Evolutionary conservation across 192 early-diverging fungal species (phyloP).

Genomic region (Chytriomyces sp.): DNA sequence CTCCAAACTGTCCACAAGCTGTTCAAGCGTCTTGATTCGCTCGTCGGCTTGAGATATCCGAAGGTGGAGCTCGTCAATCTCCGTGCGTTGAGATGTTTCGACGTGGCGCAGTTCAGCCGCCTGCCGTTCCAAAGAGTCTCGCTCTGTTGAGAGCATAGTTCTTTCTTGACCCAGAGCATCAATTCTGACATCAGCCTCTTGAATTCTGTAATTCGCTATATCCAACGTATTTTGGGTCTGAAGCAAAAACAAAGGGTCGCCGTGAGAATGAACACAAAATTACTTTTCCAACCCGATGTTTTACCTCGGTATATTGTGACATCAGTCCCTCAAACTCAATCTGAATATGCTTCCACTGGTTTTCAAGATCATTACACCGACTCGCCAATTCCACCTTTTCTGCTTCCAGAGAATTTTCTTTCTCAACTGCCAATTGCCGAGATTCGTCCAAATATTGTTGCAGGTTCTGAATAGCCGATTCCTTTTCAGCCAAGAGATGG

Average conservation of each 20-base stretch:
- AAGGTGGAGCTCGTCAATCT: slow-evolving; percentile 16
- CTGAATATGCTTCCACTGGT: slow-evolving; percentile 11
- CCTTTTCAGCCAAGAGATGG: slow-evolving; percentile 11
- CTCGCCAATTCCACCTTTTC: background rate
- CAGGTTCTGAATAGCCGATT: slow-evolving; percentile 4
- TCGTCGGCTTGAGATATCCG: slow-evolving; percentile 25
- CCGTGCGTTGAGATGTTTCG: slow-evolving; percentile 16
- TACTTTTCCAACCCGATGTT: background rate
- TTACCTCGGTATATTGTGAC: slow-evolving; percentile 28
- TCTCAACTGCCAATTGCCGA: background rate
- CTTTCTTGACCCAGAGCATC: slow-evolving; percentile 30
- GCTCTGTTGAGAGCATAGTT: slow-evolving; percentile 4
- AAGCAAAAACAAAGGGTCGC: background rate
- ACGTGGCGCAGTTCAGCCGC: slow-evolving; percentile 10
- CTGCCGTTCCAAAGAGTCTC: slow-evolving; percentile 21
- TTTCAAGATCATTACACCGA: slow-evolving; percentile 16
- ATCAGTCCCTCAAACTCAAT: slow-evolving; percentile 18
- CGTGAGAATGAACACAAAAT: background rate
- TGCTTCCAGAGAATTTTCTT: background rate
- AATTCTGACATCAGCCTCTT: slow-evolving; percentile 25
- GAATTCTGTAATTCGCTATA: background rate
- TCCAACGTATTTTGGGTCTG: slow-evolving; percentile 8
- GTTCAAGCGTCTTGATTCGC: slow-evolving; percentile 26
- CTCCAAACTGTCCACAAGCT: slow-evolving; percentile 33
- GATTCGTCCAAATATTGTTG: slow-evolving; percentile 10